Conservation (phyloP, 805 yeast genomes). For the Metschnikowia gruessii region DNA sequence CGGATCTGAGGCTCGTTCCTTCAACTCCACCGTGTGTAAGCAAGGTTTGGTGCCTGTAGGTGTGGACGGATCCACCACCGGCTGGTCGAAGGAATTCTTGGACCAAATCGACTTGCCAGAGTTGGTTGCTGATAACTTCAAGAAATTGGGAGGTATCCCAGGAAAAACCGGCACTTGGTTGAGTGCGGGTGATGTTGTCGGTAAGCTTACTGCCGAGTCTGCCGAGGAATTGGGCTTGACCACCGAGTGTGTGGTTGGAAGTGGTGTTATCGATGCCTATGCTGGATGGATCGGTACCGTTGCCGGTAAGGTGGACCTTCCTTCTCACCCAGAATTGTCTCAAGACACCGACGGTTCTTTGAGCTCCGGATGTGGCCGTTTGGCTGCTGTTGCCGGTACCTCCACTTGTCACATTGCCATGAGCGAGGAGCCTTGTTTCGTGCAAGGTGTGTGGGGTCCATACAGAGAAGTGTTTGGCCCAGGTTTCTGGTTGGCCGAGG, state of each 20-base stretch:
- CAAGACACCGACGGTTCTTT: constrained; percentile 45
- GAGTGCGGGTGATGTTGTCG: constrained; percentile 89
- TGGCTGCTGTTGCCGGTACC: constrained; percentile 98
- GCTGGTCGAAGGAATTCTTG: constrained; percentile 87
- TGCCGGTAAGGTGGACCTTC: constrained; percentile 78
- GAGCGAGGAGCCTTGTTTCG: constrained; percentile 82
- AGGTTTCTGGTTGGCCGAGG: constrained; percentile 93
- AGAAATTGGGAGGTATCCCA: constrained; percentile 80
- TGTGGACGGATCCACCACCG: constrained; percentile 78
- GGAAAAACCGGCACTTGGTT: constrained; percentile 68
- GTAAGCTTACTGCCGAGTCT: constrained; percentile 59
- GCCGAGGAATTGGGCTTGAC: constrained; percentile 85
- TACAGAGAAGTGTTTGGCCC: constrained; percentile 91
- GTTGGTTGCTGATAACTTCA: constrained; percentile 70
- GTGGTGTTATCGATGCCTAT: constrained; percentile 96
- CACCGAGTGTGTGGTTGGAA: constrained; percentile 77
- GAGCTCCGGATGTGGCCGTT: constrained; percentile 69
- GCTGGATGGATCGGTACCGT: constrained; percentile 99
- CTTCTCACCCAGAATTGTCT: constrained; percentile 46
- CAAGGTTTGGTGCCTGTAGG: constrained; percentile 94
- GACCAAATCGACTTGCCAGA: constrained; percentile 68
- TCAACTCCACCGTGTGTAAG: constrained; percentile 89
- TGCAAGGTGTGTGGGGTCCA: constrained; percentile 98
- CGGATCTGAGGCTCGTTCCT: constrained; percentile 80
- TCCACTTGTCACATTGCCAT: constrained; percentile 94